Base-by-base conservation (phyloP, 441 rosid genomes). In the Pelargonium cotyledonis region DNA sequence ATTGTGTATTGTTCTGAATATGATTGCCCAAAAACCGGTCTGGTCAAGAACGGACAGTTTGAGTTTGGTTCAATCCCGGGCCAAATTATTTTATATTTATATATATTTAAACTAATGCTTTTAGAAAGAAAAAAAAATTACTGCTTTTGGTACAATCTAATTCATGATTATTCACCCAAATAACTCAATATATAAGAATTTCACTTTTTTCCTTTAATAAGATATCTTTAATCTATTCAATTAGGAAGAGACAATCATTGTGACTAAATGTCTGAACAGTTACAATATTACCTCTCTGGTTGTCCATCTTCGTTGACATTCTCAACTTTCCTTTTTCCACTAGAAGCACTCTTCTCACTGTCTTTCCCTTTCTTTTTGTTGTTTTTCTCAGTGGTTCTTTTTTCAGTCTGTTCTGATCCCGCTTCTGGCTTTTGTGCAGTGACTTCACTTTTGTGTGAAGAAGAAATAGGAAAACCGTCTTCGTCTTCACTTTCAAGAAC, bases 401-500 rank as follows among this genome's bases (percentile, higher is more conserved):
- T 70, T 14, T 65, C 75, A 23, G 69, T 63, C 75, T 71, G 72
- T 43, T 70, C 78, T 8, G 66, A 29, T 57, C 72, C 85, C 65
- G 47, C 76, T 64, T 73, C 69, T 49, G 79, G 35, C 68, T 79
- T 74, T 21, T 55, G 66, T 70, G 21, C 61, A 9, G 55, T 65
- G 21, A 23, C 73, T 53, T 79, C 65, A 14, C 68, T 63, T 64
- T 79, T 71, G 65, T 76, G 75, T 38, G 83, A 73, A 12, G 70
- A 58, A 79, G 81, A 73, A 77, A 85, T 74, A 12, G 95, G 97
- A 66, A 95, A 81, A 31, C 99, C 98, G 49, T 95, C 97, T 86
- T 92, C 99, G 78, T 91, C 96, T 77, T 94, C 97, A 67, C 91
- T 88, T 81, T 86, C 97, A 75, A 87, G 55, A 76, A 79, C 81